A percentile compares a stretch with the other conserved stretches of the same genome.
Evolutionary conservation across 1,139 yeast species (phyloP).

Genomic region (Spencermartinsiella ligniputridi): DNA sequence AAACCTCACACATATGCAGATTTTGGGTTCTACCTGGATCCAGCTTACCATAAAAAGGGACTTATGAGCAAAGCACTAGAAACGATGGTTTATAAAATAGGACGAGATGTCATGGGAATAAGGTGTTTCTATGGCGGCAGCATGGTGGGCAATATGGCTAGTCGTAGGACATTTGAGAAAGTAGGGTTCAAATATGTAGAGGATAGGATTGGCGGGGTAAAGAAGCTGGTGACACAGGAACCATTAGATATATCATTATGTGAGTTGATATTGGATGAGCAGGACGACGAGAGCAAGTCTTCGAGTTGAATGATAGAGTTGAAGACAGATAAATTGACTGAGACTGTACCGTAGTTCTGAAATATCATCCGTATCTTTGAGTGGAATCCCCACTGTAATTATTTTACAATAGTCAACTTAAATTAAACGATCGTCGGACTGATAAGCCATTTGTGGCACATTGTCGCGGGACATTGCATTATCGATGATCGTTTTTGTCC

Average conservation of each 20-base stretch:
- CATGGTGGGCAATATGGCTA: constrained; percentile 19
- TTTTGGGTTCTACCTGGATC: constrained; percentile 22
- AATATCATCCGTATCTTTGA: too few relatives aligned
- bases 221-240: constrained; percentile 2
- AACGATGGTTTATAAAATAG: constrained; percentile 16
- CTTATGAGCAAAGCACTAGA: constrained; percentile 18
- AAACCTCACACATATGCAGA: constrained; percentile 8
- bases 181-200: constrained; percentile 17
- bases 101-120: constrained; percentile 12
- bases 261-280: background rate
- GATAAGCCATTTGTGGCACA: too few relatives aligned
- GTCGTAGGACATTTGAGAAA: constrained; percentile 19
- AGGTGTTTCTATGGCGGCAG: constrained; percentile 15
- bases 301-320: too few relatives aligned
- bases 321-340: too few relatives aligned
- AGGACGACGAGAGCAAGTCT: too few relatives aligned
- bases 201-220: constrained; percentile 12
- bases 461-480: too few relatives aligned
- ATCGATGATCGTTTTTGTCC: too few relatives aligned
- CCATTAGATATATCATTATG: background rate
- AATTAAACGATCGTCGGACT: too few relatives aligned
- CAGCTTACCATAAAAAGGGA: constrained; percentile 20
- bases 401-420: too few relatives aligned
- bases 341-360: too few relatives aligned
- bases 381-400: too few relatives aligned